Base-by-base conservation (phyloP, 106 monocot species). In the Vanilla planifolia region DNA sequence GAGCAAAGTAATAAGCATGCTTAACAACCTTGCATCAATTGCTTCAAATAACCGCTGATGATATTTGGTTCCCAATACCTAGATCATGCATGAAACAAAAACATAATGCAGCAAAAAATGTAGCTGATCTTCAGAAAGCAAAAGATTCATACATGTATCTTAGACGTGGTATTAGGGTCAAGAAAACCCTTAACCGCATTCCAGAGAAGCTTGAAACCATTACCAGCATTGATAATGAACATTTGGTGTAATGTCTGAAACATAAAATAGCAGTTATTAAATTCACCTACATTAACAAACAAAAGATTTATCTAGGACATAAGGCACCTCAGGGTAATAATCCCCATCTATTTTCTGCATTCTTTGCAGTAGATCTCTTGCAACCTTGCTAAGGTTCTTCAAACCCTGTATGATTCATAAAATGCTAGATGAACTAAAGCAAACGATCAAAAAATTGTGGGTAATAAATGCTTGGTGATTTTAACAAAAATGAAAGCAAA, bases 181-280 rank as follows among this genome's bases (percentile, higher is more conserved):
- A 83, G 67, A 61, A 83, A 83, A 28, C 80, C 67, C 47, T 80
- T 83, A 20, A 88, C 80, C 33, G 88, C 71, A 60, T 74, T 80
- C 88, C 88, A 88, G 19, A 88, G 71, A 40, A 88, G 70, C 63
- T 77, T 88, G 73, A 88, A 88, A 39, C 77, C 80, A 58, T 64
- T 60, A 43, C 83, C 83, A 60, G 83, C 88, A 73, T 88, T 88
- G 30, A 88, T 76, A 33, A 88, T 77, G 33, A 83, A 88, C 83
- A 88, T 77, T 45, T 83, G 83, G 55, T 88, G 67, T 55, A 88
- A 61, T 39, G 80, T 83, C 83, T 88, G 68, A 39, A 62, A 16
- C 24, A 29, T 41, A 32, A 16, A 33, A 46, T 3, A 56, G 23
- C 33, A 63, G 16, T 36, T 15, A 43, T 24, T 26, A 39, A 23